Evolutionary conservation across 192 early-diverging fungal genomes (phyloP).

Genomic region (Podila verticillata): DNA sequence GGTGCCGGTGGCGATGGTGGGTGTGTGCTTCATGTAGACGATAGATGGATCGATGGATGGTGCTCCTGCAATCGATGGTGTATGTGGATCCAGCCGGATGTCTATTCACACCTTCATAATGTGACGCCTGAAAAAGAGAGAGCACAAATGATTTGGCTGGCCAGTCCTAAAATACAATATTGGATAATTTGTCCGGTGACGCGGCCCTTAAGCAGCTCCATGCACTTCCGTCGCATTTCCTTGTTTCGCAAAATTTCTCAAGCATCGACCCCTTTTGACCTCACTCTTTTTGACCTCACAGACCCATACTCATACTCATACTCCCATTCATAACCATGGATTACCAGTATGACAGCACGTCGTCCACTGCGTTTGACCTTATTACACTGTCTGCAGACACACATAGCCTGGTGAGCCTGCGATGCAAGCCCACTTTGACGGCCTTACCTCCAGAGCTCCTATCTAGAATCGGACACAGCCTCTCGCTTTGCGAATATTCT

Average conservation of each 20-base stretch:
- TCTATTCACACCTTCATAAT: slow-evolving; percentile 9
- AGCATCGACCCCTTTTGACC: not conserved
- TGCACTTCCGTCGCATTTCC: no score
- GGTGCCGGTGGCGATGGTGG: not conserved
- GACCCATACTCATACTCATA: not conserved
- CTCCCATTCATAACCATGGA: not conserved
- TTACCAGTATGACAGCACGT: not conserved
- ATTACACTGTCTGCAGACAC: not conserved
- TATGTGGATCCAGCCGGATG: not conserved
- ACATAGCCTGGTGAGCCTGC: slow-evolving; percentile 3
- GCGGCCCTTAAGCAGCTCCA: not conserved
- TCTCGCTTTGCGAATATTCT: slow-evolving; percentile 49
- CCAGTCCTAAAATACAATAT: not conserved
- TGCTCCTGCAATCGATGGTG: not conserved
- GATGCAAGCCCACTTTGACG: slow-evolving; percentile 23
- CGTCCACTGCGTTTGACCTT: not conserved
- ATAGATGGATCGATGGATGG: slow-evolving; percentile 10
- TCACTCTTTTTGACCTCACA: not conserved
- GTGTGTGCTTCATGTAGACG: not conserved
- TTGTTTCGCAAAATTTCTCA: no score
- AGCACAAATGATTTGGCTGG: not conserved
- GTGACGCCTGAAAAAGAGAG: slow-evolving; percentile 4
- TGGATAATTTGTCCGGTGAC: not conserved
- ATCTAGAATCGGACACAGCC: slow-evolving; percentile 27
- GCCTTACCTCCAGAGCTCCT: slow-evolving; percentile 49